Base-by-base conservation (phyloP, 768 basidiomycete genomes). In the Lentinus brumalis region DNA sequence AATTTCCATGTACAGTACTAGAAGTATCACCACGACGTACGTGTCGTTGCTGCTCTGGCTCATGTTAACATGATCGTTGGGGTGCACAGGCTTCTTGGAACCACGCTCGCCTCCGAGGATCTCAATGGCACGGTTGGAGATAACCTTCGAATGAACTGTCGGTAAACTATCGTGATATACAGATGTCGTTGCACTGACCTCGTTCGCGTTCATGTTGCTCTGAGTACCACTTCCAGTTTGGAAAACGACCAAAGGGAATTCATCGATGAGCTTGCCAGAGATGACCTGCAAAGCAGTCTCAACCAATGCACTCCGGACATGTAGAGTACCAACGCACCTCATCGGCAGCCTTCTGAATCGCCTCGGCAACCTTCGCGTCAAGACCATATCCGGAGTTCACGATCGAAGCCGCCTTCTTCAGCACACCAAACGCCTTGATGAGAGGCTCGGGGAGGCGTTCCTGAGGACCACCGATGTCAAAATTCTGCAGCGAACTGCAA, bases 41-140 rank as follows among this genome's bases (percentile, higher is more conserved):
- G 96, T 95, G 77, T 99, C 97, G 71, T 99, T 99, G 71, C 94
- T 96, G 66, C 94, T 96, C 76, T 98, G 96, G 74, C 93, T 94
- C 91, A 91, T 96, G 81, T 99, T 99, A 69, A 98, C 96, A 76
- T 99, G 97, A 72, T 99, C 97, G 75, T 99, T 99, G 40, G 97
- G 97, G 74, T 99, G 97, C 2, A 99, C 96, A 9, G 97, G 97
- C 69, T 82, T 93, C 82, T 98, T 99, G 49, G 92, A 94, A 38
- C 97, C 97, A 58, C 98, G 81, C 77, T 95, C 83, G 16, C 97
- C 97, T 7, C 97, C 97, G 61, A 98, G 86, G 62, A 97, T 78
- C 78, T 99, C 94, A 70, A 98, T 99, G 38, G 97, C 97, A 60
- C 96, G 88, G 75, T 99, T 99, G 29, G 96, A 96, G 71, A 99